Base-by-base conservation (phyloP, 345 rosid species). In the Turnera subulata region DNA sequence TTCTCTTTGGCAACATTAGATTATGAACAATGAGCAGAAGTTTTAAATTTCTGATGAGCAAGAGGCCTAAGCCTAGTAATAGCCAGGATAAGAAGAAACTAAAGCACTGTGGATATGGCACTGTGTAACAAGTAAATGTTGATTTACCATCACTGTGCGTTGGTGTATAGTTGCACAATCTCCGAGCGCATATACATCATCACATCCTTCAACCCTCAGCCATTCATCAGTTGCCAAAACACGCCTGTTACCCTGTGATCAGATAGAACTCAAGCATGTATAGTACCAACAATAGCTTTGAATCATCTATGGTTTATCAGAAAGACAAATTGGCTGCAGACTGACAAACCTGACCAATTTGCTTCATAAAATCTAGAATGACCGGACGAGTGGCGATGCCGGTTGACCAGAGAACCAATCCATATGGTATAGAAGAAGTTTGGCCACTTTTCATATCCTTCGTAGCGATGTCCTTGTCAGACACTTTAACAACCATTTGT, bases 371-470 rank as follows among this genome's bases (percentile, higher is more conserved):
- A 38, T 90, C 88, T 53, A 23, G 63, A 29, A 84, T 66, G 47
- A 89, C 74, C 22, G 89, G 91, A 20, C 91, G 89, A 38, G 80
- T 66, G 11, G 86, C 88, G 47, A 86, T 69, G 1, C 95, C 95
- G n/a, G 95, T 84, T 22, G 97, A 84, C 92, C 95, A 89, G 24
- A 89, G 88, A 53, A 83, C 90, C 83, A 86, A 71, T 50, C 97
- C 97, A 54, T 89, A 82, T 18, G 97, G 90, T 4, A 78, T 43
- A 20, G 75, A 56, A 42, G 56, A 62, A 5, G 62, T 22, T 39
- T 80, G 46, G 23, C 85, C 92, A n/a, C 65, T 80, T 52, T 22
- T 58, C 53, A 69, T 81, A 35, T 74, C 84, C 70, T 84, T 89
- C 19, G 80, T 75, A 0, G 85, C 73, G 19, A 89, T 81, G n/a